These are phyloP conservation scores for Hondaea fermentalgiana DNA, from an alignment of 108 stramenopile genomes.

Conservation along the genomic window DNA sequence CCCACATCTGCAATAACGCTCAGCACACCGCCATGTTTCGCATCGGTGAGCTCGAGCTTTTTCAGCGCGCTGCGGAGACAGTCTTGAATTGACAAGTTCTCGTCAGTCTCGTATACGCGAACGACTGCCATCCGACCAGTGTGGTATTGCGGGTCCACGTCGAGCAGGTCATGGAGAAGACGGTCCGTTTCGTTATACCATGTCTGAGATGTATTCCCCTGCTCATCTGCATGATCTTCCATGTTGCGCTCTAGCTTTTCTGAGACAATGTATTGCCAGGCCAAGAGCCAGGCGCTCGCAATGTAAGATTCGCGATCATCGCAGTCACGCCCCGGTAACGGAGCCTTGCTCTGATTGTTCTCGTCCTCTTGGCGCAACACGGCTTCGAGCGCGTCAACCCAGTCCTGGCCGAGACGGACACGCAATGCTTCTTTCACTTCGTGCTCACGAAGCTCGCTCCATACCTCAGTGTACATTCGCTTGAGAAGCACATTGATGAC, in stretches of 20 bases:
- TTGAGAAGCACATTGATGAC: not conserved
- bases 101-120: not conserved
- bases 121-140: not conserved
- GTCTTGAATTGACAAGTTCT: not conserved
- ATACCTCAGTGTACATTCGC: not conserved
- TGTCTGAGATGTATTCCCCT: not conserved
- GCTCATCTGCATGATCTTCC: not conserved
- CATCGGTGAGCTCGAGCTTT: not conserved
- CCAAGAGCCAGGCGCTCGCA: not conserved
- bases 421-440: not conserved
- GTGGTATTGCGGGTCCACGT: not conserved
- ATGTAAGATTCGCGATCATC: no score
- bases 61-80: not conserved
- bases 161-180: not conserved
- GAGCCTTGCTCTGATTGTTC: not conserved
- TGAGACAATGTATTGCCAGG: not conserved
- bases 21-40: not conserved
- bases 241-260: not conserved
- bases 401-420: not conserved
- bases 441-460: not conserved
- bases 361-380: not conserved
- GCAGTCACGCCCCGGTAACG: no score
- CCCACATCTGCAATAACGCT: not conserved
- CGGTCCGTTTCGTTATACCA: not conserved
- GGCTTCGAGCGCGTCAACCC: not conserved